Evolutionary conservation across 139 green algal species (phyloP).

Genomic region (Gonium pectorale): DNA sequence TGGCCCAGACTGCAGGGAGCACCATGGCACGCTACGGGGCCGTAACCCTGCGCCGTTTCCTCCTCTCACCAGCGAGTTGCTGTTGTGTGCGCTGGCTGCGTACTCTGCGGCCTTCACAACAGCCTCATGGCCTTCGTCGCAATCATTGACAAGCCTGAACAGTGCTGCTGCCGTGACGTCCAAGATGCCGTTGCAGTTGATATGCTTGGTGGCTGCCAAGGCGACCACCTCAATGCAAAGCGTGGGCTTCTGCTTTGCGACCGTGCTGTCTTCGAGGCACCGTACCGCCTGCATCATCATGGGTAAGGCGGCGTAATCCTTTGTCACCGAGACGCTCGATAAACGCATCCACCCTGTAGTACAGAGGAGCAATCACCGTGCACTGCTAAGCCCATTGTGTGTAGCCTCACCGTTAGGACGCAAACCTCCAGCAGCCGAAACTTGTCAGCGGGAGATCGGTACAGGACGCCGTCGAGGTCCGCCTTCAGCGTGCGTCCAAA

Average conservation of each 20-base stretch:
- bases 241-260: not conserved
- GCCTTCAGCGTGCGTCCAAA: not conserved
- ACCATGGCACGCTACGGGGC: not conserved
- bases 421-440: constrained; percentile 11
- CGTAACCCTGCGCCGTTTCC: not conserved
- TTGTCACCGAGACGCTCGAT: not conserved
- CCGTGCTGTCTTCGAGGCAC: constrained; percentile 4
- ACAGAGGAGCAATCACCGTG: not conserved
- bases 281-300: not conserved
- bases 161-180: not conserved
- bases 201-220: not conserved
- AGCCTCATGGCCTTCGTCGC: not conserved
- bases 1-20: not conserved
- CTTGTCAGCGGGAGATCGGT: constrained; percentile 6
- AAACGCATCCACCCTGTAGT: not conserved
- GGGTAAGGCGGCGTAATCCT: not conserved
- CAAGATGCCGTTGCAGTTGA: not conserved
- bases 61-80: not conserved
- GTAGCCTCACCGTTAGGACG: constrained; percentile 18
- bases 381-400: not conserved
- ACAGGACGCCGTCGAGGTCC: constrained; percentile 27
- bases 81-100: not conserved
- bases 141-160: not conserved
- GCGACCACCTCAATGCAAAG: not conserved
- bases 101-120: not conserved